Evolutionary conservation across 2,329 filamentous ascomycete genomes (phyloP), one percentile per base, ranked within the genome.

Genomic region (Rutstroemia sp.): DNA sequence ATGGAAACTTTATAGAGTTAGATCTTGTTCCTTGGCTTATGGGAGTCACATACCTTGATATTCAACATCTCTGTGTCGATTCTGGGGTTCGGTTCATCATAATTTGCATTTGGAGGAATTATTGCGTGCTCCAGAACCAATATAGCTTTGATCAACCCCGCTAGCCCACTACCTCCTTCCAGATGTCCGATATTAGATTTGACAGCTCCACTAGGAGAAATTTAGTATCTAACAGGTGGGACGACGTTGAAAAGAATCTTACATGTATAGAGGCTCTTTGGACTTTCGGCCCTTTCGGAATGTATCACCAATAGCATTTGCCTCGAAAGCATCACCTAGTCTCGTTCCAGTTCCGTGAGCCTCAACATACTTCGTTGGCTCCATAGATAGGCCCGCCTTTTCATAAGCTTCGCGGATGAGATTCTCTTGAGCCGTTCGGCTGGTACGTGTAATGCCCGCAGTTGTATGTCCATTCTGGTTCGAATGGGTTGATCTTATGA

Each of bases 381-480:
- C 46, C 17, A 53, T 30, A 36, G 17, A 14, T 9, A 60, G 19
- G 7, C 56, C 53, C 6, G 52, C 55, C 30, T 21, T 27, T 17
- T 50, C 34, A 36, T 61, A 61, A 2, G 47, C 47, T 5, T 42
- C 27, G 25, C 23, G n/a, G 12, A 61, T 61, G 16, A 61, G 23
- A 5, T 17, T 42, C 19, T 45, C 51, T 30, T 81, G 78, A 1
- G 76, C 73, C 3, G 62, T 54, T 1, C 68, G 65, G 47, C 70
- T 80, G 0, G 81, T 81, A 67, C 79, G 73, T 0, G 79, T 82
- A 58, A 83, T 77, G 0, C 79, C 52, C 16, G 64, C 71, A 0
- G 81, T 84, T 0, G 81, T 84, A 17, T 73, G 70, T 2, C 83
- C 84, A 62, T 87, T 82, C 57, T 58, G 56, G 23, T 82, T 83